Evolutionary conservation across 2,329 filamentous ascomycete genomes (phyloP).

Genomic region (Cercospora berteroae): DNA sequence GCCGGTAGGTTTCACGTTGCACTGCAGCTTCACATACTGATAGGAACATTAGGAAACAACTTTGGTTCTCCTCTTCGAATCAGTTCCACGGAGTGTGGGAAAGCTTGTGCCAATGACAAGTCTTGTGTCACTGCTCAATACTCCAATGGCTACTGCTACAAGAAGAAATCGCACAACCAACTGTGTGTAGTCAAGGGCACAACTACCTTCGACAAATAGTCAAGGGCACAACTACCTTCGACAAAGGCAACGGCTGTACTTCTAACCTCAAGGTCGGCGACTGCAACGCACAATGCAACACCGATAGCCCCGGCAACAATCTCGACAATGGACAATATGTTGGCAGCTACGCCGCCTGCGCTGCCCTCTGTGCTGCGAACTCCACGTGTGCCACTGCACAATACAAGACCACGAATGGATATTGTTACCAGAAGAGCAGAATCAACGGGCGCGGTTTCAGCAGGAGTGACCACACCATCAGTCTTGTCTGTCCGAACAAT

Average conservation of each 20-base stretch:
- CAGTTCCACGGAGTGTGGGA: not conserved
- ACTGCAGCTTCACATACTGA: not conserved
- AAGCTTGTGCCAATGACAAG: not conserved
- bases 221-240: not conserved
- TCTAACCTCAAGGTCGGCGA: not conserved
- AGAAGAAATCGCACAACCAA: not conserved
- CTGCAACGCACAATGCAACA: not conserved
- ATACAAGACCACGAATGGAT: not conserved
- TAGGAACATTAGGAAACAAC: not conserved
- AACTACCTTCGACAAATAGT: not conserved
- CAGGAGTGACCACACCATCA: not conserved
- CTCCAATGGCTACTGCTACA: not conserved
- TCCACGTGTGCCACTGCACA: not conserved
- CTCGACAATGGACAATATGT: not conserved
- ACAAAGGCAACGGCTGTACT: not conserved
- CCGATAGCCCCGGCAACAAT: conserved; percentile 1
- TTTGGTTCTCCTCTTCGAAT: not conserved
- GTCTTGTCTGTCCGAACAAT: not conserved
- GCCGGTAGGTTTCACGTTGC: not conserved
- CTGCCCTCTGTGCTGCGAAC: not conserved
- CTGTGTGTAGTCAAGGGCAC: not conserved
- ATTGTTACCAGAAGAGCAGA: not conserved
- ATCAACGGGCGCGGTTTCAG: not conserved
- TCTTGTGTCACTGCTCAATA: not conserved
- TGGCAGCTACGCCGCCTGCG: not conserved